Conservation (phyloP, 352 stramenopile species). For the Globisporangium barbulae region DNA sequence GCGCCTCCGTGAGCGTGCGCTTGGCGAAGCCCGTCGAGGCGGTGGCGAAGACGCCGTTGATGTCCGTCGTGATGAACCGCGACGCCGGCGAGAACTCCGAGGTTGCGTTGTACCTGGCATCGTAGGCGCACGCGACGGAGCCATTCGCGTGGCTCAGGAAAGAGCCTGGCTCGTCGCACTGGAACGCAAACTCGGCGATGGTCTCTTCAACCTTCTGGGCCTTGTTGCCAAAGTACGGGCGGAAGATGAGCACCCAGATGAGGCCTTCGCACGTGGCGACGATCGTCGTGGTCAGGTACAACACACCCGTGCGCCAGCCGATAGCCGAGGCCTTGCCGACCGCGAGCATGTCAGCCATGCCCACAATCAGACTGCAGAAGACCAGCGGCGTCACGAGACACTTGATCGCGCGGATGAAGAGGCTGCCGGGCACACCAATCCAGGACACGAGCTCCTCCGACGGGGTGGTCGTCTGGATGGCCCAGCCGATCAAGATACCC, state of each 20-base stretch:
- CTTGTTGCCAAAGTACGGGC: slow-evolving; percentile 23
- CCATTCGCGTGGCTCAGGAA: slow-evolving; percentile 18
- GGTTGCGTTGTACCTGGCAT: too few relatives aligned
- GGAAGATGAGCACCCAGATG: slow-evolving; percentile 32
- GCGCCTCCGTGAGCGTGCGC: slow-evolving; percentile 22
- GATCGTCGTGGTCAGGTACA: slow-evolving; percentile 28
- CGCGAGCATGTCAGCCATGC: slow-evolving; percentile 34
- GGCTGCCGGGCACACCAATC: slow-evolving; percentile 33
- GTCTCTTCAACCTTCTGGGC: background rate
- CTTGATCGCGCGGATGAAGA: slow-evolving; percentile 50
- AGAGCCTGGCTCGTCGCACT: slow-evolving; percentile 18
- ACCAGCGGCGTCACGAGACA: slow-evolving; percentile 42
- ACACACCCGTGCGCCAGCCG: slow-evolving; percentile 22
- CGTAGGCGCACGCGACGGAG: slow-evolving; percentile 13
- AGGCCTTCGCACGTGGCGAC: slow-evolving; percentile 7
- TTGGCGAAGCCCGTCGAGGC: slow-evolving; percentile 12
- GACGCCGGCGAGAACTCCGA: too few relatives aligned
- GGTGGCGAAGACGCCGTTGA: slow-evolving; percentile 28
- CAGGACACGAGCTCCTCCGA: slow-evolving; percentile 24
- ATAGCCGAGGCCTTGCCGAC: slow-evolving; percentile 29
- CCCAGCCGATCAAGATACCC: slow-evolving; percentile 24
- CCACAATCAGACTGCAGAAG: slow-evolving; percentile 44
- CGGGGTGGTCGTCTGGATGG: slow-evolving; percentile 14
- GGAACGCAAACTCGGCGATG: slow-evolving; percentile 10
- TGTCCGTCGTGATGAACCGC: slow-evolving; percentile 27